These are phyloP conservation scores for Diaporthe batatas DNA, from an alignment of 2,329 filamentous ascomycete genomes.

Conservation along the genomic window DNA sequence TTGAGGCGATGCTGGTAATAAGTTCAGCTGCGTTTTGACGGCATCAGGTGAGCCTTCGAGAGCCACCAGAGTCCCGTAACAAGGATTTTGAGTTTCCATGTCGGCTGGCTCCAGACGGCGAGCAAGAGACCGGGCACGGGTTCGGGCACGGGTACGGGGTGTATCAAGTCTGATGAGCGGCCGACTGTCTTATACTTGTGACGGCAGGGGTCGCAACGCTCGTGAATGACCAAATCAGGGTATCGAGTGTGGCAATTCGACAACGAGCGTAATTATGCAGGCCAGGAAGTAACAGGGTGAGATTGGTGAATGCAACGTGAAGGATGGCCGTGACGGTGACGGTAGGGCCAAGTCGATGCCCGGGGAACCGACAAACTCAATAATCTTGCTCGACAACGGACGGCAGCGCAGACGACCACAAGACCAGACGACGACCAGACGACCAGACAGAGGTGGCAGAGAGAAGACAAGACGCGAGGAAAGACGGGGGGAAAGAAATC, in stretches of 20 bases:
- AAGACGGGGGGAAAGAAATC: neutral
- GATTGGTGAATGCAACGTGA: conserved; percentile 33
- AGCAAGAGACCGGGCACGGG: neutral
- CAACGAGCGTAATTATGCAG: conserved; percentile 25
- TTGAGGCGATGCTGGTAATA: conserved; percentile 70
- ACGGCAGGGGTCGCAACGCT: conserved; percentile 11
- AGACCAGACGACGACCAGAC: neutral
- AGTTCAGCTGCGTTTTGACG: conserved; percentile 70
- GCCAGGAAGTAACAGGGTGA: conserved; percentile 28
- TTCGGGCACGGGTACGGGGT: no score
- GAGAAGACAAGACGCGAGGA: conserved; percentile 16
- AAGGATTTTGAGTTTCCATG: conserved; percentile 41
- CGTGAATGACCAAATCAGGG: conserved; percentile 9
- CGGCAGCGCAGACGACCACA: neutral
- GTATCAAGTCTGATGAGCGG: no score
- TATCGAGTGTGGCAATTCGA: conserved; percentile 13
- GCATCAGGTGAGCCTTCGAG: conserved; percentile 70
- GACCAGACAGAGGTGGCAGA: neutral
- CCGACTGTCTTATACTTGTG: neutral
- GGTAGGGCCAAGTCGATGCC: conserved; percentile 27
- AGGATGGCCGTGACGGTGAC: conserved; percentile 21
- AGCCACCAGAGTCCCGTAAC: conserved; percentile 67
- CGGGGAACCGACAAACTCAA: conserved; percentile 12
- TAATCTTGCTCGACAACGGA: conserved; percentile 3
- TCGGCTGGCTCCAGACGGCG: neutral